Percentiles rank a stretch among this genome's conserved stretches.
These are phyloP conservation scores for Aspergillus avenaceus DNA, from an alignment of 495 filamentous ascomycete species.

Conservation along the genomic window DNA sequence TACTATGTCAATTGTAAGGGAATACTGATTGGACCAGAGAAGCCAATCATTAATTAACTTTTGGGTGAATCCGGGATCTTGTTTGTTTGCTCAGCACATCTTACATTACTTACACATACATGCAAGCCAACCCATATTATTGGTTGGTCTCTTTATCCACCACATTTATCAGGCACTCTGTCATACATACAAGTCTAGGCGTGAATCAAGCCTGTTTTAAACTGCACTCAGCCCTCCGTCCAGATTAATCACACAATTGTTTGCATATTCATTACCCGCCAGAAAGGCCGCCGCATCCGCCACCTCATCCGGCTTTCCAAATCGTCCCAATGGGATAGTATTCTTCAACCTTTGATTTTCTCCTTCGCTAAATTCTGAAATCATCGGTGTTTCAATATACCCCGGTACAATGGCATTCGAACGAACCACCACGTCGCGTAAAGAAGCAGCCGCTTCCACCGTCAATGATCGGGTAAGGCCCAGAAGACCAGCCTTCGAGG, in stretches of 20 bases:
- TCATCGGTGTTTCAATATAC: slow-evolving; percentile 79
- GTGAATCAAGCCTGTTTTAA: slow-evolving; percentile 27
- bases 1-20: no score
- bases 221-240: slow-evolving; percentile 76
- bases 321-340: slow-evolving; percentile 63
- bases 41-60: no score
- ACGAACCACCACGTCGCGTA: slow-evolving; percentile 48
- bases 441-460: slow-evolving; percentile 47
- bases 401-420: slow-evolving; percentile 82
- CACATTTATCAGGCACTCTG: no score
- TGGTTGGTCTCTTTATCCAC: no score
- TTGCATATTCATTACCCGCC: slow-evolving; percentile 71
- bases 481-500: slow-evolving; percentile 74
- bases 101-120: no score
- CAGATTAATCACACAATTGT: slow-evolving; percentile 82
- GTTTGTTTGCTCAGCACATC: no score
- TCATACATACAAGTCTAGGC: no score
- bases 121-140: no score
- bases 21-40: no score
- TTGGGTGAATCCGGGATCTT: no score
- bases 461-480: slow-evolving; percentile 72
- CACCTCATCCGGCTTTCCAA: slow-evolving; percentile 65
- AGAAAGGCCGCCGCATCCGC: slow-evolving; percentile 81
- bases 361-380: slow-evolving; percentile 40
- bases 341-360: slow-evolving; percentile 31